Conservation (phyloP, 2,329 filamentous ascomycete species). For the Pleurostoma richardsiae region DNA sequence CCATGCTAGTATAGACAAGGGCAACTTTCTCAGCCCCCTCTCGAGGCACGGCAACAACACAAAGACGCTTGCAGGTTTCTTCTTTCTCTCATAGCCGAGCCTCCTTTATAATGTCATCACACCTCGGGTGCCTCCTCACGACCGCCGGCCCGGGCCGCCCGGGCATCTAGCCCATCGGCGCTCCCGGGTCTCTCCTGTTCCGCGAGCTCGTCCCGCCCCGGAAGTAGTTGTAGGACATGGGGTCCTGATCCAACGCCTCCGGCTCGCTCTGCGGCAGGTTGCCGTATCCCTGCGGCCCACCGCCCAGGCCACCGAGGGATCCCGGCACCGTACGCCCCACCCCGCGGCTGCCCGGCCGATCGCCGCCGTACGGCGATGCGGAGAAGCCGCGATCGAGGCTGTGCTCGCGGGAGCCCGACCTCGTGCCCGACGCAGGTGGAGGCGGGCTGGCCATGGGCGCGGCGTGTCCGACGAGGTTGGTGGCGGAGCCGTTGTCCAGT, state of each 20-base stretch:
- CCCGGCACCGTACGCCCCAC: slow-evolving; percentile 23
- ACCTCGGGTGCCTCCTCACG: too few species aligned
- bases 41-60: too few species aligned
- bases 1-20: too few species aligned
- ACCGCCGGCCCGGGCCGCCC: too few species aligned
- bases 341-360: slow-evolving; percentile 16
- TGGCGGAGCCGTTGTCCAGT: slow-evolving; percentile 6
- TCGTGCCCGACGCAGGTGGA: slow-evolving; percentile 8
- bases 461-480: slow-evolving; percentile 8
- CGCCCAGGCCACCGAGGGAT: slow-evolving; percentile 48
- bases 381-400: slow-evolving; percentile 19
- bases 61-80: too few species aligned
- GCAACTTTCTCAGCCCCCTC: too few species aligned
- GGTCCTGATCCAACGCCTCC: slow-evolving; percentile 27
- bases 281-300: slow-evolving; percentile 55
- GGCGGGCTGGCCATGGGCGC: slow-evolving; percentile 8
- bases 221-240: slow-evolving; percentile 54
- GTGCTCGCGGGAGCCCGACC: slow-evolving; percentile 19
- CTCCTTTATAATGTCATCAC: too few species aligned
- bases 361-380: slow-evolving; percentile 8
- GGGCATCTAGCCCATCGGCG: too few species aligned
- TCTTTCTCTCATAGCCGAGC: too few species aligned
- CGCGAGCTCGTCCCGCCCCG: slow-evolving; percentile 24
- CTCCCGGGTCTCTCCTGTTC: too few species aligned
- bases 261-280: slow-evolving; percentile 50